Conservation (phyloP, 1,139 yeast genomes). For the Diutina sp. region DNA sequence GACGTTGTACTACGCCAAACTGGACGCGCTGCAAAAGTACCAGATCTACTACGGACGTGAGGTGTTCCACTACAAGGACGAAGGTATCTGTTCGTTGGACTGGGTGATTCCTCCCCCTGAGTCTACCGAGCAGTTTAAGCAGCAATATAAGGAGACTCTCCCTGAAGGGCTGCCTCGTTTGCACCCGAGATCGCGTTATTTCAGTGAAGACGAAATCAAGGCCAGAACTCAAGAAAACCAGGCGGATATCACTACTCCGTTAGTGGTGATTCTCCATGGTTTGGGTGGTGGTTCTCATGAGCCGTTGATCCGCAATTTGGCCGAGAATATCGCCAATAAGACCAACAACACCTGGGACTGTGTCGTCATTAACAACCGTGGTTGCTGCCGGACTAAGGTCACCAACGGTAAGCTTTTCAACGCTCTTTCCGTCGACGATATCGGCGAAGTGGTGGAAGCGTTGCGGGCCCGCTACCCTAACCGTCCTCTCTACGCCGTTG, state of each 20-base stretch:
- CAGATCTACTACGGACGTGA: constrained; percentile 70
- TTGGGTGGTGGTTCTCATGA: constrained; percentile 91
- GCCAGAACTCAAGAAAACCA: constrained; percentile 13
- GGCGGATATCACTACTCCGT: constrained; percentile 31
- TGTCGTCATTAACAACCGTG: constrained; percentile 70
- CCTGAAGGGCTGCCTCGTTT: constrained; percentile 62
- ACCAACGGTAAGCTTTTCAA: constrained; percentile 66
- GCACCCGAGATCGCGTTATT: constrained; percentile 69
- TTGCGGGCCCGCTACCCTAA: constrained; percentile 49
- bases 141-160: constrained; percentile 38
- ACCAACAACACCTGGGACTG: constrained; percentile 33
- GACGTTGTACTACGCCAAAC: constrained; percentile 51
- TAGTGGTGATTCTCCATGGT: constrained; percentile 69
- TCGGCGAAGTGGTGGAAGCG: constrained; percentile 44
- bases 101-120: constrained; percentile 48
- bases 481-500: constrained; percentile 64
- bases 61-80: constrained; percentile 42
- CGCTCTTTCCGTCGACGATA: constrained; percentile 64
- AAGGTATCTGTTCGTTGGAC: constrained; percentile 67
- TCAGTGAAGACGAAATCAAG: constrained; percentile 29
- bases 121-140: constrained; percentile 32
- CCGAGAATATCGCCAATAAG: constrained; percentile 16
- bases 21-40: constrained; percentile 38
- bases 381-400: constrained; percentile 75
- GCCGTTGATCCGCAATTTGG: constrained; percentile 63